Evolutionary conservation across 352 stramenopile genomes (phyloP), one percentile per base, ranked within the genome.

Genomic region (Elongisporangium undulatum): DNA sequence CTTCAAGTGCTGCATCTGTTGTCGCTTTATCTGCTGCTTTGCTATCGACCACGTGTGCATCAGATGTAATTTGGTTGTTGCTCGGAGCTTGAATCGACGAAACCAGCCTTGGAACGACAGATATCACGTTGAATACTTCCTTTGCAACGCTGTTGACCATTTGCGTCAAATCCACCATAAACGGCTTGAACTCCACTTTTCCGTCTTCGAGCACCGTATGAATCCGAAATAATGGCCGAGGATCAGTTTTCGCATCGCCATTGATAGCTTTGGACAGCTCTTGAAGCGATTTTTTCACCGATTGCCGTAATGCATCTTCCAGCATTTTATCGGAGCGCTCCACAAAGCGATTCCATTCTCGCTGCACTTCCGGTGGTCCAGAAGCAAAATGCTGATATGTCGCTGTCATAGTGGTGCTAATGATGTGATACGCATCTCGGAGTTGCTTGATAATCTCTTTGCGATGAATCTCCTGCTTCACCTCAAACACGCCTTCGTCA

Each of bases 81-180:
- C 12, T 34, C 17, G 55, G 59, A 20, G 61, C 50, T 41, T 51
- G 29, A 62, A 89, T 70, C 19, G 84, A 81, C 8, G 70, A 69
- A 2, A 85, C 80, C 12, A 98, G 73, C 1, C 94, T 79, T 7
- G 92, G 92, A 4, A 98, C 90, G 10, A 97, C 89, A 10, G 79
- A 95, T 55, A 98, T 94, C 19, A 94, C 86, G 34, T 87, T 95
- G 65, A 98, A 97, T n/a, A 98, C 86, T 61, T 98, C 89, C 67
- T 98, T 98, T 2, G 91, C 89, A 7, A 98, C 88, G 9, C 77
- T 93, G 68, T 98, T 98, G 15, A 98, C 91, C 74, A 96, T 97
- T 58, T 98, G 90, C 1, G 91, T 98, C 0, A 98, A 72, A 56
- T 97, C 90, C 3, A 94, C 81, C 88, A 98, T 98, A 45, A 95